phyloP scores from a whole-genome alignment of 2,329 filamentous ascomycete species.

The Colletotrichum cereale region DNA sequence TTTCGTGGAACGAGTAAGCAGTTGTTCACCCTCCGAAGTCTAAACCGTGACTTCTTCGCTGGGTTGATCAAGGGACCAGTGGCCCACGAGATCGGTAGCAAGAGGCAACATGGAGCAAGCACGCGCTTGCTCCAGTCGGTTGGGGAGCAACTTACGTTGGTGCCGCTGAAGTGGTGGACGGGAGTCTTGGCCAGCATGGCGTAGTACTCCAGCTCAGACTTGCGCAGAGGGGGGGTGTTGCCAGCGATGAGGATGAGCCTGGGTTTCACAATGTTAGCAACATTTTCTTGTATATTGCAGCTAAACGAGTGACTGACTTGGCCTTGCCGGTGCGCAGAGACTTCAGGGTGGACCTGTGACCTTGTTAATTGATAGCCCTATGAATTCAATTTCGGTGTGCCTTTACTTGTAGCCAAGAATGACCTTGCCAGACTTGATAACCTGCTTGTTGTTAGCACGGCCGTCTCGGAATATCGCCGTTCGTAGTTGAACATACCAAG shows the following conservation, averaged over 20 bases:
- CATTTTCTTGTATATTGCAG: slow-evolving; percentile 38
- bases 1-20: slow-evolving; percentile 65
- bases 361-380: background rate
- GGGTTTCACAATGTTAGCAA: slow-evolving; percentile 51
- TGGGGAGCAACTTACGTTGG: slow-evolving; percentile 85
- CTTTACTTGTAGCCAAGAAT: slow-evolving; percentile 84
- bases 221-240: slow-evolving; percentile 98
- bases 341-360: slow-evolving; percentile 71
- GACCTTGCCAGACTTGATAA: slow-evolving; percentile 80
- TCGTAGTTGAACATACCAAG: background rate
- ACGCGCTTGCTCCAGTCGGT: slow-evolving; percentile 14
- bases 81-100: slow-evolving; percentile 40
- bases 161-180: slow-evolving; percentile 97
- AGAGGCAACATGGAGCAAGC: slow-evolving; percentile 47
- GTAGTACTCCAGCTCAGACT: slow-evolving; percentile 97
- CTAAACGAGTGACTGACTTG: slow-evolving; percentile 83
- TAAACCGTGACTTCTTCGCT: slow-evolving; percentile 85
- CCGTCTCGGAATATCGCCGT: background rate
- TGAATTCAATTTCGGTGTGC: background rate
- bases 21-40: slow-evolving; percentile 88
- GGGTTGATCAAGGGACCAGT: slow-evolving; percentile 68
- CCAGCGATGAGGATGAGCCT: slow-evolving; percentile 95
- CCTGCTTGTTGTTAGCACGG: slow-evolving; percentile 66
- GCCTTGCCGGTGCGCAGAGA: slow-evolving; percentile 94
- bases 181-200: slow-evolving; percentile 92